Evolutionary conservation across 768 basidiomycete genomes (phyloP).

Genomic region (Hericium alpestre): DNA sequence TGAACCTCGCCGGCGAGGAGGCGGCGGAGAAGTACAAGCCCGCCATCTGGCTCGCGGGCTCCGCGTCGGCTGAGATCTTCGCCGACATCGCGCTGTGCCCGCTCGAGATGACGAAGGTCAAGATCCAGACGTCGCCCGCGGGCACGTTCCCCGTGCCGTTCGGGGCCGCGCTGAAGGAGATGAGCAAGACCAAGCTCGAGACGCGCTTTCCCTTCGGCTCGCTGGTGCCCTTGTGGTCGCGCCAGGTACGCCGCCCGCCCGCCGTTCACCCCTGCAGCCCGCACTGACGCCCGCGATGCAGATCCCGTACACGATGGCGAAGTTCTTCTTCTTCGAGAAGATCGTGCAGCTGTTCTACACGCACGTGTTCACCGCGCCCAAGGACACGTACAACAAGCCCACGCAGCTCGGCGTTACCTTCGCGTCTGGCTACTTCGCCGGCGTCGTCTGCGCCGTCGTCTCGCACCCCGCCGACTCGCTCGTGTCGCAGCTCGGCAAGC

Average conservation of each 20-base stretch:
- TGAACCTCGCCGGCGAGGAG: slow-evolving; percentile 84
- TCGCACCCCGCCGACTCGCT: slow-evolving; percentile 94
- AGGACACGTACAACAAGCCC: slow-evolving; percentile 66
- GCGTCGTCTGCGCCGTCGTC: slow-evolving; percentile 91
- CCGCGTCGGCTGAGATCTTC: slow-evolving; percentile 89
- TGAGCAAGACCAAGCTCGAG: slow-evolving; percentile 54
- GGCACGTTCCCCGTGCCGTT: slow-evolving; percentile 76
- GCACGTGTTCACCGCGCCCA: slow-evolving; percentile 72
- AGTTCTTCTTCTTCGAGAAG: slow-evolving; percentile 94
- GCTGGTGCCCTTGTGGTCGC: slow-evolving; percentile 78
- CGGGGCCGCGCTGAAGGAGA: slow-evolving; percentile 59
- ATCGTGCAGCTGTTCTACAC: slow-evolving; percentile 83
- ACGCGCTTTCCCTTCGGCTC: slow-evolving; percentile 84
- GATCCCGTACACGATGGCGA: slow-evolving; percentile 99
- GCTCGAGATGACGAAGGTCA: slow-evolving; percentile 88
- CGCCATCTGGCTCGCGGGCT: slow-evolving; percentile 87
- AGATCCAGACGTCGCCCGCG: slow-evolving; percentile 67
- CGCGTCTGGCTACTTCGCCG: slow-evolving; percentile 85
- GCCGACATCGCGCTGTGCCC: slow-evolving; percentile 86
- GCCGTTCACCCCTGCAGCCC: too few species aligned
- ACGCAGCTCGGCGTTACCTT: slow-evolving; percentile 88
- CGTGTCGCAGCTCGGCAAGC: slow-evolving; percentile 90
- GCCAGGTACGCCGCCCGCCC: slow-evolving; percentile 53
- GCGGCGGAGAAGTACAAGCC: slow-evolving; percentile 72
- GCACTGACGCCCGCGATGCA: slow-evolving; percentile 24